Evolutionary conservation across 1,284 basidiomycete species (phyloP).

Genomic region (Moesziomyces globuligerus): DNA sequence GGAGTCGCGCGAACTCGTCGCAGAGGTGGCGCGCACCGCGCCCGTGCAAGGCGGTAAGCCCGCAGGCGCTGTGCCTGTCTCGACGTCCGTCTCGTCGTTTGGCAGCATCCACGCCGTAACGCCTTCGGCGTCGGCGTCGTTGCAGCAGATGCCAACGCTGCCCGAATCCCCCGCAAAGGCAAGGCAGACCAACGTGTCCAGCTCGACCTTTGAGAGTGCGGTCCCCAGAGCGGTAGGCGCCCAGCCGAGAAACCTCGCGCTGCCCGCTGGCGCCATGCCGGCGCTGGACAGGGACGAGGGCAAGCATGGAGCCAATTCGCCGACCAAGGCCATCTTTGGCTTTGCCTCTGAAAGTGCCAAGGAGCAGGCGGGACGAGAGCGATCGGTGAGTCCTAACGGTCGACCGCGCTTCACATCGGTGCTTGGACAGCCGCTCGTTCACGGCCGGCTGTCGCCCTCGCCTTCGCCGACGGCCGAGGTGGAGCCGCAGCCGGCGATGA

Average conservation of each 20-base stretch:
- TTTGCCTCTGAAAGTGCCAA: conserved; percentile 25
- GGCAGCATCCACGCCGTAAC: conserved; percentile 30
- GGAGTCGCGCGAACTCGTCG: conserved; percentile 51
- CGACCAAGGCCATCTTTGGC: conserved; percentile 36
- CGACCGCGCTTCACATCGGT: conserved; percentile 52
- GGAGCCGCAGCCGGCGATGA: conserved; percentile 4
- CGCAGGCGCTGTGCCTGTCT: conserved; percentile 3
- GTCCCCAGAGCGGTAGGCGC: conserved; percentile 11
- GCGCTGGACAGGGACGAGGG: conserved; percentile 36
- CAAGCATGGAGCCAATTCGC: conserved; percentile 16
- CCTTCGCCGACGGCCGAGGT: neutral
- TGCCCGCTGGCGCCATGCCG: conserved; percentile 28
- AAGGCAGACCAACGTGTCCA: conserved; percentile 41
- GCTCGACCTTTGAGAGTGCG: conserved; percentile 41
- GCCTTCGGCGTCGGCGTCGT: conserved; percentile 19
- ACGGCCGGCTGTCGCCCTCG: conserved; percentile 36
- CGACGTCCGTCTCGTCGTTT: conserved; percentile 20
- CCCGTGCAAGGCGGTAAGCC: neutral
- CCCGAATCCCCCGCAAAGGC: conserved; percentile 1
- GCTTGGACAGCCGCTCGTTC: conserved; percentile 51
- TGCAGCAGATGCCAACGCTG: conserved; percentile 3
- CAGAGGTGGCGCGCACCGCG: conserved; percentile 21
- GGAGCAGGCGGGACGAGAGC: conserved; percentile 18
- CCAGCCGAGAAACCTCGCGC: conserved; percentile 4
- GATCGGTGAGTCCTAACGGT: conserved; percentile 45